Evolutionary conservation across 306 rosid genomes (phyloP).

Genomic region (Geum urbanum): DNA sequence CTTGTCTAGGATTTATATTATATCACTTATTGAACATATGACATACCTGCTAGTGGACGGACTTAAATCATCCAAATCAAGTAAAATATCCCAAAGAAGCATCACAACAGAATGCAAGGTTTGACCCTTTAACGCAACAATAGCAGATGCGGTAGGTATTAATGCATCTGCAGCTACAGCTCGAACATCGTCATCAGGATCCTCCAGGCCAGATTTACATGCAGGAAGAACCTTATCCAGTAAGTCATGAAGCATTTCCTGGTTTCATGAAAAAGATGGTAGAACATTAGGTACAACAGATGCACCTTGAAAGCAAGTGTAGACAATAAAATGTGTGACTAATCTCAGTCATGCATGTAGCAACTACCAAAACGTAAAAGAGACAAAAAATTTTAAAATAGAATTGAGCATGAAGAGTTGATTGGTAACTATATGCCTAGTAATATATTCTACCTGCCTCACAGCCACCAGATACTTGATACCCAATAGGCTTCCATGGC

Average conservation of each 20-base stretch:
- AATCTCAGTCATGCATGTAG: background rate
- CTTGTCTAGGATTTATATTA: too few species aligned
- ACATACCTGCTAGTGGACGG: conserved; percentile 96
- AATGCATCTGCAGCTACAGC: conserved; percentile 99
- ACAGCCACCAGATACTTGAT: conserved; percentile 94
- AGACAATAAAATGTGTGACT: background rate
- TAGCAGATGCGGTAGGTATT: conserved; percentile 77
- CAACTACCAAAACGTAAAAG: conserved; percentile 2
- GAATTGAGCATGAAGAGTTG: background rate
- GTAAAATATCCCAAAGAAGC: conserved; percentile 92
- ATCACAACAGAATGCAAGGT: conserved; percentile 79
- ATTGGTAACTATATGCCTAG: background rate
- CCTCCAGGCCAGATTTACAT: conserved; percentile 92
- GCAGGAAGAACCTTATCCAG: conserved; percentile 86
- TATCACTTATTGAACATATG: too few species aligned
- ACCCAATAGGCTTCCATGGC: conserved; percentile 94
- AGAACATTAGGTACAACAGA: conserved; percentile 20
- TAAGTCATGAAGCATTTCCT: conserved; percentile 91
- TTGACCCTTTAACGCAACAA: conserved; percentile 75
- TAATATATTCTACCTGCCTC: conserved; percentile 54
- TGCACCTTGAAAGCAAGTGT: conserved; percentile 4
- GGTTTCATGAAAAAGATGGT: conserved; percentile 28
- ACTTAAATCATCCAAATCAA: conserved; percentile 97
- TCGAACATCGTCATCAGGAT: conserved; percentile 96
- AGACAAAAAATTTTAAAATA: background rate